Conservation (phyloP, 2,329 filamentous ascomycete species). For the Fonsecaea pedrosoi region DNA sequence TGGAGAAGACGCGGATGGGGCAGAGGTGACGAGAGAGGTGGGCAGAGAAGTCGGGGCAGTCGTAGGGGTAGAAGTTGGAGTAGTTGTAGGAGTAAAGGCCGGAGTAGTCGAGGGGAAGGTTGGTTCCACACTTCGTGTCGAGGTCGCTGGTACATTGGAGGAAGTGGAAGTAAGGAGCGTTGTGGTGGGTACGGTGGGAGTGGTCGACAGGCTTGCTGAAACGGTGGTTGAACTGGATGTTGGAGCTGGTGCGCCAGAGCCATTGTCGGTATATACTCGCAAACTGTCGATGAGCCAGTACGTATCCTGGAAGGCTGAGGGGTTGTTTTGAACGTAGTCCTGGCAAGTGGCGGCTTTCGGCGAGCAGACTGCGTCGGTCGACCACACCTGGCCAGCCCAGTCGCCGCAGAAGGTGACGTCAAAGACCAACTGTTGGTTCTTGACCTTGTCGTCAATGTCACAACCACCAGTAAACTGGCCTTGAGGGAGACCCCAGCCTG, state of each 20-base stretch:
- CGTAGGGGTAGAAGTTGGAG: not conserved
- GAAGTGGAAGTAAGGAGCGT: constrained; percentile 12
- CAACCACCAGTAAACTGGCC: constrained; percentile 75
- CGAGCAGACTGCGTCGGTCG: constrained; percentile 62
- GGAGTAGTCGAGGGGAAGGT: not conserved
- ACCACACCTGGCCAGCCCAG: constrained; percentile 80
- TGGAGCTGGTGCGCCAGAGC: constrained; percentile 13
- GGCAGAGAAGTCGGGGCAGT: not conserved
- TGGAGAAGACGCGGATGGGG: constrained; percentile 4
- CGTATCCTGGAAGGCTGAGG: constrained; percentile 71
- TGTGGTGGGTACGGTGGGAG: constrained; percentile 2
- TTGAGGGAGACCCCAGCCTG: constrained; percentile 70
- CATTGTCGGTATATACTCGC: constrained; percentile 36
- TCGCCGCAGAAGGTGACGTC: constrained; percentile 89
- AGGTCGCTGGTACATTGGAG: not conserved
- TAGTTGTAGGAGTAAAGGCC: not conserved
- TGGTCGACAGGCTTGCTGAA: not conserved
- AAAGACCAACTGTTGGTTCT: constrained; percentile 75
- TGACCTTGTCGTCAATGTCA: constrained; percentile 73
- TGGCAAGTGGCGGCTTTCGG: constrained; percentile 69
- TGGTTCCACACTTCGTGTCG: not conserved
- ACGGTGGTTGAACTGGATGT: constrained; percentile 8
- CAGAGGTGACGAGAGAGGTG: constrained; percentile 11
- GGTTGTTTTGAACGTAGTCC: constrained; percentile 74
- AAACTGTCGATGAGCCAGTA: constrained; percentile 50